Evolutionary conservation across 116 monocot genomes (phyloP), one percentile per base, ranked within the genome.

Genomic region (Zostera marina): DNA sequence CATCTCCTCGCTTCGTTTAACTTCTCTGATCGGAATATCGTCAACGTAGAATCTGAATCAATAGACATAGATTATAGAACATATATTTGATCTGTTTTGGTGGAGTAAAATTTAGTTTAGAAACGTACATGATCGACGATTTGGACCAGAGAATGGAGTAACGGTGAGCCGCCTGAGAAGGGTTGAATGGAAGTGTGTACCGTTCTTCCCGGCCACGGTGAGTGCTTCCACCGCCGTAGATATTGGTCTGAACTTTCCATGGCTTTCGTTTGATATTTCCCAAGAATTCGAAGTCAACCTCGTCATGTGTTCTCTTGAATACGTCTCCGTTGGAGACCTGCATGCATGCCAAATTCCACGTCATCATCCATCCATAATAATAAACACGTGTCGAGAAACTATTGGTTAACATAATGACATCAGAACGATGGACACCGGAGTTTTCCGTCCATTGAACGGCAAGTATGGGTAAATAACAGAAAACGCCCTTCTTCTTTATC

Each of bases 281-380:
- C 6, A 90, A 44, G 53, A 90, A 84, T 72, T 90, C 84, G 20
- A 90, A 84, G 58, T 90, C 90, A 23, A 90, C 44, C 71, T 90
- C 84, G 66, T 84, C 84, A 24, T 84, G 84, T 19, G 53, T 53
- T 11, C 22, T 7, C 53, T 1, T 23, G 22, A 48, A 48, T 19
- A 19, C 17, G 48, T 48, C 48, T 7, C 48, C 48, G 9, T 48
- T 48, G 1, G 48, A 48, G 19, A 16, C 19, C 48, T 48, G 8
- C n/a, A 48, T 48, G 7, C n/a, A 48, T 8, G 15, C 8, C 14
- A 19, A 48, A 48, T n/a, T 11, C 10, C 12, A 48, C n/a, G 19
- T 16, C 17, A 48, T 19, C 17, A 48, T 16, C 8, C 0, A n/a
- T 1, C 19, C 8, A 9, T n/a, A 13, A 47, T 7, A 11, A 48